These are phyloP conservation scores for Ustilago vetiveriae DNA, from an alignment of 1,284 basidiomycete species.

Conservation along the genomic window DNA sequence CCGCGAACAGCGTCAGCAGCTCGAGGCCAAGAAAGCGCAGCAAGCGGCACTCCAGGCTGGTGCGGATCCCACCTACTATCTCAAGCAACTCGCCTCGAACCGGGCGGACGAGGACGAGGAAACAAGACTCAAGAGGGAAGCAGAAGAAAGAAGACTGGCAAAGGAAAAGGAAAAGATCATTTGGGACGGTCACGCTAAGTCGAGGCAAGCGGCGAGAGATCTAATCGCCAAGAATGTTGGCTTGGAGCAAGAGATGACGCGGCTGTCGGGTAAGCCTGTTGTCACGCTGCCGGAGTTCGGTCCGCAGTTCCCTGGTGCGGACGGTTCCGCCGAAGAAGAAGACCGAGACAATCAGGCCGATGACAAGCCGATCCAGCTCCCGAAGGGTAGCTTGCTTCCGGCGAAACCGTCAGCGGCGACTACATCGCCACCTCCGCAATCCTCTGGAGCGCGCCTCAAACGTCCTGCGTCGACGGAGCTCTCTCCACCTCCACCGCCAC, in stretches of 20 bases:
- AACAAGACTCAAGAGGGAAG: constrained; percentile 50
- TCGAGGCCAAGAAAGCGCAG: constrained; percentile 62
- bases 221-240: constrained; percentile 40
- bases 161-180: constrained; percentile 64
- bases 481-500: constrained; percentile 26
- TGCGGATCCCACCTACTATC: constrained; percentile 60
- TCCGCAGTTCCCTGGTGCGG: constrained; percentile 35
- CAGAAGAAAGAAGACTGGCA: constrained; percentile 53
- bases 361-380: constrained; percentile 24
- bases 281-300: constrained; percentile 38
- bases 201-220: constrained; percentile 47
- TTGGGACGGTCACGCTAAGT: constrained; percentile 64
- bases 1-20: constrained; percentile 61
- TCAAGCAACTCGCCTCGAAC: constrained; percentile 59
- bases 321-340: constrained; percentile 3
- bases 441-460: constrained; percentile 12
- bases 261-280: constrained; percentile 40
- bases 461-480: constrained; percentile 31
- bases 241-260: constrained; percentile 50
- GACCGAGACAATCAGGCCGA: constrained; percentile 6
- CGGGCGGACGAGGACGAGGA: constrained; percentile 62
- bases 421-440: neutral
- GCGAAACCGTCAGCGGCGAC: constrained; percentile 17
- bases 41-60: constrained; percentile 60
- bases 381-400: constrained; percentile 23